Base-by-base conservation (phyloP, 208 protist genomes). In the Wallacemonas sp. region DNA sequence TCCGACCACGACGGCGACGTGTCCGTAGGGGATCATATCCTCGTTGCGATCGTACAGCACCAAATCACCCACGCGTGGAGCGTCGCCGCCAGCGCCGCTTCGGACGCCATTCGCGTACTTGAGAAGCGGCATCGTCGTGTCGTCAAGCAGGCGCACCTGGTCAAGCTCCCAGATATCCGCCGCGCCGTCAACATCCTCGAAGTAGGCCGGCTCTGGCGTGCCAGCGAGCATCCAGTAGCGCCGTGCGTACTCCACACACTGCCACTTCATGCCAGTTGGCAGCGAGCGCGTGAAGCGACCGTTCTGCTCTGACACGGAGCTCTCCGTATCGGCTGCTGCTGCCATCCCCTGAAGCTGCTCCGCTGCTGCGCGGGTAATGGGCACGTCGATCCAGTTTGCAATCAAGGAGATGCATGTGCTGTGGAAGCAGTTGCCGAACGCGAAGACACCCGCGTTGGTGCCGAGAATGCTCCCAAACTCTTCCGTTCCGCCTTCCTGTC, bases 171-270 rank as follows among this genome's bases (percentile, higher is more conserved):
- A 95, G 67, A 95, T 95, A 61, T 95, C 85, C 2, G 81, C 76
- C 0, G 90, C 90, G 2, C 80, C 80, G 0, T 79, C 76, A 0
- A 95, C 83, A 19, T 56, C 33, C 1, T 61, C 84, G 63, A 95
- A 93, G 32, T 60, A 19, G 24, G 83, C 87, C 0, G 81, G 85
- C 21, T 29, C 27, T 0, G 89, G 86, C 0, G 2, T 61, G 0
- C 86, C 89, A 2, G 44, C 65, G n/a, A 95, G 61, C 81, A 93
- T 88, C 87, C 86, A 93, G 70, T 95, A 95, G 30, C 90, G 81
- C 26, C 90, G 67, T 9, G 90, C 90, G 74, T 90, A 95, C 75
- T 95, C 86, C 26, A 95, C 87, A 47, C 90, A 95, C 70, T 95
- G 87, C 90, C 90, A 95, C 65, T 80, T 69, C 76, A 95, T 72